These are phyloP conservation scores for Erodium maritimum DNA, from an alignment of 345 rosid genomes.

Conservation along the genomic window DNA sequence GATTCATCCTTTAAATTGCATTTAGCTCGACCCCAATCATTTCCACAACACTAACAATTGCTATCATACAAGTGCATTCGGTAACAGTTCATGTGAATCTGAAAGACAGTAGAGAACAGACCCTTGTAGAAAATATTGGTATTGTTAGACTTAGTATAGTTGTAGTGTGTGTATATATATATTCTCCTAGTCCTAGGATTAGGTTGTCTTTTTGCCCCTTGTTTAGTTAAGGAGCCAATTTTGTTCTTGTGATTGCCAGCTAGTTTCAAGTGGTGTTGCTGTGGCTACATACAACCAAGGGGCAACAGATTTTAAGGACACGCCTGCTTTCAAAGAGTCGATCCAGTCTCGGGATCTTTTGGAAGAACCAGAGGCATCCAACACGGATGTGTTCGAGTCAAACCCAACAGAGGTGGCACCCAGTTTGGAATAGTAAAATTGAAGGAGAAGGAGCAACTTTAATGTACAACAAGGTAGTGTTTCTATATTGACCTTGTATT, in stretches of 20 bases:
- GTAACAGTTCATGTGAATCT: too few species aligned
- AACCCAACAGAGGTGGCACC: constrained; percentile 98
- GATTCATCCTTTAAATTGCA: too few species aligned
- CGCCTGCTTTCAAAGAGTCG: constrained; percentile 76
- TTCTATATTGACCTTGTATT: too few species aligned
- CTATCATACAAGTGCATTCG: too few species aligned
- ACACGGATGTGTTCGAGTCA: constrained; percentile 76
- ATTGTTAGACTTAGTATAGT: too few species aligned
- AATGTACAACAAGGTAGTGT: too few species aligned
- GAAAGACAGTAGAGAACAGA: too few species aligned
- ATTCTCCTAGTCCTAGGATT: not conserved
- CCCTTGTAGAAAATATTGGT: too few species aligned
- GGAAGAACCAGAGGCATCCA: constrained; percentile 62
- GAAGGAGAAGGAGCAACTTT: too few species aligned
- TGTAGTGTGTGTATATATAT: too few species aligned
- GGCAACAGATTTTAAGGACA: constrained; percentile 81
- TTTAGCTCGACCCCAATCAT: too few species aligned
- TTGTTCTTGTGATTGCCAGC: constrained; percentile 26
- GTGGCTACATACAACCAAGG: constrained; percentile 79
- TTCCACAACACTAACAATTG: too few species aligned
- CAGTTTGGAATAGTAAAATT: constrained; percentile 77
- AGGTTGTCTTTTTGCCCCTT: not conserved
- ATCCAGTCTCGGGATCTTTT: constrained; percentile 56
- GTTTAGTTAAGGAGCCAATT: not conserved
- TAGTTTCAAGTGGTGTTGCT: constrained; percentile 75